Evolutionary conservation across 768 basidiomycete genomes (phyloP).

Genomic region (Rhodotorula babjevae): DNA sequence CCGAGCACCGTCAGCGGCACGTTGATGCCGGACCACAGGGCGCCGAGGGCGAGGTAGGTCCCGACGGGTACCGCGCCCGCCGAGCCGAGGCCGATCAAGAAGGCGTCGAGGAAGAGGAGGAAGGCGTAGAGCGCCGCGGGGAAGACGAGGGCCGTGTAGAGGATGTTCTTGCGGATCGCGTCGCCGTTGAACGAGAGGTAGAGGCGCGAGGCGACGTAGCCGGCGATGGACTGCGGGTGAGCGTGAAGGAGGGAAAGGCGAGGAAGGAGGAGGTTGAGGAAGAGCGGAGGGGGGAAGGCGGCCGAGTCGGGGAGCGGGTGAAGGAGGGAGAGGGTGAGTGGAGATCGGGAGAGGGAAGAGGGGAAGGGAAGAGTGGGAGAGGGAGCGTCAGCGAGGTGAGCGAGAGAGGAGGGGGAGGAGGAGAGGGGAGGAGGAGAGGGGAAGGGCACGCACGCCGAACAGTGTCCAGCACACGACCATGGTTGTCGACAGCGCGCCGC

Average conservation of each 20-base stretch:
- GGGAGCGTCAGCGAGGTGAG: background rate
- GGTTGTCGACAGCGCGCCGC: conserved; percentile 86
- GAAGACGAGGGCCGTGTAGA: conserved; percentile 79
- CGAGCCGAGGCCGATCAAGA: conserved; percentile 75
- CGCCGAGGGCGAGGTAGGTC: conserved; percentile 38
- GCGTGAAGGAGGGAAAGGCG: too few relatives aligned
- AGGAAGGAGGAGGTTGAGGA: too few relatives aligned
- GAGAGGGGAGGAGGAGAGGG: background rate
- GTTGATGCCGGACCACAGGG: conserved; percentile 72
- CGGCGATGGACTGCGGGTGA: conserved; percentile 55
- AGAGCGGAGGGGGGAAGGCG: too few relatives aligned
- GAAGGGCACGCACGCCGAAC: conserved; percentile 61
- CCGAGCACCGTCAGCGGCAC: conserved; percentile 82
- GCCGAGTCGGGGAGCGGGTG: too few relatives aligned
- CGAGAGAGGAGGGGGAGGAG: background rate
- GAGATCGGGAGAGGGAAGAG: too few relatives aligned
- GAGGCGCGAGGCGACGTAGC: conserved; percentile 78
- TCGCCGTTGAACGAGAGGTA: conserved; percentile 75
- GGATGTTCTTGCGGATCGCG: conserved; percentile 72
- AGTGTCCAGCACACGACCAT: conserved; percentile 93
- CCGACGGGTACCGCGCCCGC: conserved; percentile 97
- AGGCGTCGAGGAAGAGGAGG: conserved; percentile 85
- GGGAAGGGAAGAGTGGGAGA: conserved; percentile 4
- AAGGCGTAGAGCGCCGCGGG: conserved; percentile 81
- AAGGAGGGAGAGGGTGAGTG: too few relatives aligned